Evolutionary conservation across 192 early-diverging fungal genomes (phyloP).

Genomic region (Umbelopsis sp.): DNA sequence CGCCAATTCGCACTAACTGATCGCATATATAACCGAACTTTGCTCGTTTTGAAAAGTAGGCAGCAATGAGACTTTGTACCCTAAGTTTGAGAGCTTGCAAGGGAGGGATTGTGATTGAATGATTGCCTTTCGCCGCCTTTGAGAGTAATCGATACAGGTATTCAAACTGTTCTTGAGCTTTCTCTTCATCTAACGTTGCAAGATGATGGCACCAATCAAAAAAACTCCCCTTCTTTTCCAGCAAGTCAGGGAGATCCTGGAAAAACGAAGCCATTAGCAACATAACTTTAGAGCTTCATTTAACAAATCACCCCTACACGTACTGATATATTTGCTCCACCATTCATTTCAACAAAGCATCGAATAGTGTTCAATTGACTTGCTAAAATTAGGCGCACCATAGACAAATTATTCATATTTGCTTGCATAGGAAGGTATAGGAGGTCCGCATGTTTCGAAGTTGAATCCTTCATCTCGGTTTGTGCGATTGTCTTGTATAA

Average conservation of each 20-base stretch:
- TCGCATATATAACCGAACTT: conserved; percentile 43
- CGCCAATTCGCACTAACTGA: conserved; percentile 38
- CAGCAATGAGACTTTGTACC: conserved; percentile 28
- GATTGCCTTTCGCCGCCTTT: conserved; percentile 34
- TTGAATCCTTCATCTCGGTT: neutral
- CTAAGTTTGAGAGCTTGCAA: conserved; percentile 36
- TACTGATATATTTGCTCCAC: conserved; percentile 45
- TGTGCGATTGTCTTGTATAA: conserved; percentile 1
- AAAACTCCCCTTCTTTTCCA: conserved; percentile 36
- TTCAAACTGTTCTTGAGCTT: conserved; percentile 42
- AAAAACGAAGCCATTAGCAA: neutral
- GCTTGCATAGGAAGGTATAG: conserved; percentile 29
- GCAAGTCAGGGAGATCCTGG: conserved; percentile 44
- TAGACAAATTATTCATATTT: conserved; percentile 16
- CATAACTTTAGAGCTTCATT: neutral
- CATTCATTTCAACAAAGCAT: conserved; percentile 45
- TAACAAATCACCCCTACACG: neutral
- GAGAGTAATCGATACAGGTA: conserved; percentile 40
- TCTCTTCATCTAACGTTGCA: conserved; percentile 18
- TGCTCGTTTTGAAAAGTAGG: conserved; percentile 16
- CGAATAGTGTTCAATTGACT: conserved; percentile 46
- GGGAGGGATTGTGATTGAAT: conserved; percentile 24
- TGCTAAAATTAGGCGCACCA: conserved; percentile 31
- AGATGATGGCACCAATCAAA: conserved; percentile 46
- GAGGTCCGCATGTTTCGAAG: conserved; percentile 18